phyloP scores from a whole-genome alignment of 371 early-diverging fungal species.

The Zychaea mexicana region DNA sequence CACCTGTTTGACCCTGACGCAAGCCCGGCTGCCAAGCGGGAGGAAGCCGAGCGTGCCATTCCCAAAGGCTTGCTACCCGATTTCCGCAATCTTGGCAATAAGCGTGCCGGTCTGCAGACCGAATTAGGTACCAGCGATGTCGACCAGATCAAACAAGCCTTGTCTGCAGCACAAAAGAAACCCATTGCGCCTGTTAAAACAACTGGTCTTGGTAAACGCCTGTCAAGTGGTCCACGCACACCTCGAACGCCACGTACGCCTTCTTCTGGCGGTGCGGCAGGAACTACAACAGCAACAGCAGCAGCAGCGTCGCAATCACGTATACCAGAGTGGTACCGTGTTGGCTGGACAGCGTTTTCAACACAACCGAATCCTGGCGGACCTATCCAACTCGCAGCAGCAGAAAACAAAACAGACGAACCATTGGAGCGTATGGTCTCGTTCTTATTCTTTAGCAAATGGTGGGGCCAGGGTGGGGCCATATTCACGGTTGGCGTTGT shows the following conservation, averaged over 20 bases:
- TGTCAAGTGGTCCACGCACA: slow-evolving; percentile 2
- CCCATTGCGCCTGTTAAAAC: slow-evolving; percentile 19
- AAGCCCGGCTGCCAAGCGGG: slow-evolving; percentile 22
- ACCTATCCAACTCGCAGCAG: slow-evolving; percentile 22
- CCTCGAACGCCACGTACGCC: slow-evolving; percentile 26
- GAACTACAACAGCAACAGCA: slow-evolving; percentile 4
- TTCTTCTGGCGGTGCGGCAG: not conserved
- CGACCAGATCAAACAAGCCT: slow-evolving; percentile 21
- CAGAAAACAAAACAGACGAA: slow-evolving; percentile 25
- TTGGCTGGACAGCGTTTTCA: slow-evolving; percentile 44
- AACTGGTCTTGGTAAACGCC: slow-evolving; percentile 1
- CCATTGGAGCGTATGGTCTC: slow-evolving; percentile 22
- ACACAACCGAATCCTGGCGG: slow-evolving; percentile 35
- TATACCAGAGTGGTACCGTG: slow-evolving; percentile 43
- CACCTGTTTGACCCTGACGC: slow-evolving; percentile 24
- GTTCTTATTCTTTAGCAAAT: slow-evolving; percentile 18
- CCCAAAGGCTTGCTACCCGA: slow-evolving; percentile 25
- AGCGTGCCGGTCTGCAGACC: slow-evolving; percentile 30
- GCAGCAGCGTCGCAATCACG: slow-evolving; percentile 4
- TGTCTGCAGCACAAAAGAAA: slow-evolving; percentile 39
- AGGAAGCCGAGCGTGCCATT: slow-evolving; percentile 17
- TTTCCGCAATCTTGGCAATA: slow-evolving; percentile 20
- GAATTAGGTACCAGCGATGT: slow-evolving; percentile 41
- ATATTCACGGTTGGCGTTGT: slow-evolving; percentile 36
- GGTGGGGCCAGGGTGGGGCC: slow-evolving; percentile 37